Base-by-base conservation (phyloP, 2,329 filamentous ascomycete species). In the Parafenestella ontariensis region DNA sequence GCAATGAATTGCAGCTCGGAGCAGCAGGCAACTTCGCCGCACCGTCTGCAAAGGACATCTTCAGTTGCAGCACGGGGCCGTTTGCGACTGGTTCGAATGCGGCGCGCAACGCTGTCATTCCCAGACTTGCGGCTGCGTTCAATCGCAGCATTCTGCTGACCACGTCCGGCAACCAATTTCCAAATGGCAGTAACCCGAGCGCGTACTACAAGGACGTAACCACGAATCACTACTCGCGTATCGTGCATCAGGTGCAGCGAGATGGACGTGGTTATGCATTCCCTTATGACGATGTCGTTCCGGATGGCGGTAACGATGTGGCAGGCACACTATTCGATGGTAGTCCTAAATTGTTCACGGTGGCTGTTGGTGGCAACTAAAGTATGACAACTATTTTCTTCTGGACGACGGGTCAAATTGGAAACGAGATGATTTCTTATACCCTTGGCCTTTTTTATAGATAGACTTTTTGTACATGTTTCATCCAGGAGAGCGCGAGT, bases 71-170 rank as follows among this genome's bases (percentile, higher is more conserved):
- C 61, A 85, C 82, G 1, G 87, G 87, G 0, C 85, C 86, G 0
- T 89, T 89, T 61, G 77, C 79, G 60, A 66, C 78, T 41, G 66
- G 82, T 55, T 64, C 67, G 3, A 76, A 76, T 11, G 66, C 66
- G 4, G 73, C 76, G 51, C 76, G 78, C 17, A 80, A 80, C 55
- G 87, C 87, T 36, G 83, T 93, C 51, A 87, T 87, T 8, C 89
- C 91, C 0, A 82, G 91, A n/a, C 77, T 95, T 13, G 84, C 88
- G 0, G 90, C 91, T 1, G 89, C 88, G 0, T 85, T 94, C 66
- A 92, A 93, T 75, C 83, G 91, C 20, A 87, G 84, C 29, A 93
- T 89, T 10, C 75, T 95, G 56, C 68, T 95, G 5, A 72, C 66
- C 36, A 61, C 74, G 8, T 56, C 59, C 0, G 56, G 58, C 10